Evolutionary conservation across 345 rosid genomes (phyloP).

Genomic region (Orychophragmus violaceus): DNA sequence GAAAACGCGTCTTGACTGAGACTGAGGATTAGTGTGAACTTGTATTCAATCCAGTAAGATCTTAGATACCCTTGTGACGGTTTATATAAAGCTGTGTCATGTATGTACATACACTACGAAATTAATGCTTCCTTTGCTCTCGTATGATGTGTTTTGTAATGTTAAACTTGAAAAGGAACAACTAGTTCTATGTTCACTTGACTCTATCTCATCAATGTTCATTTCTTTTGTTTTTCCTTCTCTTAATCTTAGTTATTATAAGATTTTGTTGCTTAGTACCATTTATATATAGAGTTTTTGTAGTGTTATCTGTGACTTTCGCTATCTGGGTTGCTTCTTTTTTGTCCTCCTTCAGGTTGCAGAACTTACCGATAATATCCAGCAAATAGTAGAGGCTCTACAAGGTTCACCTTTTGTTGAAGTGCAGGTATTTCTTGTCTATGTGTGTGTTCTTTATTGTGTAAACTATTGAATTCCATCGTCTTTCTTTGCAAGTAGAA

Average conservation of each 20-base stretch:
- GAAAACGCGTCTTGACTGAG: not conserved
- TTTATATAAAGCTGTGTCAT: not conserved
- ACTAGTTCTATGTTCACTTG: not conserved
- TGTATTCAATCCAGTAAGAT: not conserved
- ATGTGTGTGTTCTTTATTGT: not conserved
- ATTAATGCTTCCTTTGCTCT: not conserved
- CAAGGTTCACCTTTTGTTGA: conserved; percentile 56
- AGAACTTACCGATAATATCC: conserved; percentile 55
- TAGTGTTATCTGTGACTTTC: conserved; percentile 4
- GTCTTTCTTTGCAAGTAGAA: not conserved
- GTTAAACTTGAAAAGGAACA: not conserved
- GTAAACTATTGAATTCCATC: not conserved
- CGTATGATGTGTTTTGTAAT: not conserved
- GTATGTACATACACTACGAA: not conserved
- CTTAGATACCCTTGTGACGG: not conserved
- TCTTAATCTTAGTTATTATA: conserved; percentile 2
- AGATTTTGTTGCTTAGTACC: not conserved
- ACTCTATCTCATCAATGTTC: not conserved
- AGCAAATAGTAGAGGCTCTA: conserved; percentile 57
- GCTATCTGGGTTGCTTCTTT: conserved; percentile 4
- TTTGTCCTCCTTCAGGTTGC: conserved; percentile 44
- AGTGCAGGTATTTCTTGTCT: conserved; percentile 56
- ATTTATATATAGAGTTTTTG: not conserved
- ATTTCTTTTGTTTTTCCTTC: not conserved
- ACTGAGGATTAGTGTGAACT: not conserved